These are phyloP conservation scores for Fusarium sp. DNA, from an alignment of 2,329 filamentous ascomycete species.

Conservation along the genomic window DNA sequence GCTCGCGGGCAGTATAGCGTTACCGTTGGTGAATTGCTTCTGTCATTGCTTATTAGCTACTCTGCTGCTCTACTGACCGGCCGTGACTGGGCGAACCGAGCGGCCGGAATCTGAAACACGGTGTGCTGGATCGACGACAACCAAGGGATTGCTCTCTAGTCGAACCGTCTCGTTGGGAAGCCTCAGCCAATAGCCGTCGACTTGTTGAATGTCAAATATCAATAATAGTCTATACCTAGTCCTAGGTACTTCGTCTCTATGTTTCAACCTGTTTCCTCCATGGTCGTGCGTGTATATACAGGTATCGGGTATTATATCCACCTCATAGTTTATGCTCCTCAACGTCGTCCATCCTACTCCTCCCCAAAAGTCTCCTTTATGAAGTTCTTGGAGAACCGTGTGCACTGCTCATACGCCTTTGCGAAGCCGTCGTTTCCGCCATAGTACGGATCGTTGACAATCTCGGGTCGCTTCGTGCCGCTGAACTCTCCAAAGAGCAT, in stretches of 20 bases:
- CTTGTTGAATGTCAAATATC: slow-evolving; percentile 1
- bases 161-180: slow-evolving; percentile 20
- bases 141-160: slow-evolving; percentile 12
- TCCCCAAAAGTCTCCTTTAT: slow-evolving; percentile 62
- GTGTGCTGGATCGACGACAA: slow-evolving; percentile 29
- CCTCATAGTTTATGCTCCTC: slow-evolving; percentile 1
- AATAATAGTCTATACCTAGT: slow-evolving; percentile 8
- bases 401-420: slow-evolving; percentile 84
- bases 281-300: slow-evolving; percentile 31
- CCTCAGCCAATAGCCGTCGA: slow-evolving; percentile 19
- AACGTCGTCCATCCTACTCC: neutral
- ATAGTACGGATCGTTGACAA: slow-evolving; percentile 91
- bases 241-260: slow-evolving; percentile 1
- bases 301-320: slow-evolving; percentile 41
- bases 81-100: slow-evolving; percentile 13
- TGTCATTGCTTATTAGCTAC: neutral
- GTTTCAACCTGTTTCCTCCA: slow-evolving; percentile 8
- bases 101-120: slow-evolving; percentile 28
- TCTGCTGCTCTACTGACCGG: neutral
- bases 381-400: slow-evolving; percentile 80
- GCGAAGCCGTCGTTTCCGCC: slow-evolving; percentile 84
- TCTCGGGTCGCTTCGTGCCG: slow-evolving; percentile 70
- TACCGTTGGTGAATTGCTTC: slow-evolving; percentile 11
- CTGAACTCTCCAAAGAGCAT: slow-evolving; percentile 87
- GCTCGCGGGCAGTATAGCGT: neutral